Evolutionary conservation across 1,139 yeast genomes (phyloP).

Genomic region (Nadsonia commutata): DNA sequence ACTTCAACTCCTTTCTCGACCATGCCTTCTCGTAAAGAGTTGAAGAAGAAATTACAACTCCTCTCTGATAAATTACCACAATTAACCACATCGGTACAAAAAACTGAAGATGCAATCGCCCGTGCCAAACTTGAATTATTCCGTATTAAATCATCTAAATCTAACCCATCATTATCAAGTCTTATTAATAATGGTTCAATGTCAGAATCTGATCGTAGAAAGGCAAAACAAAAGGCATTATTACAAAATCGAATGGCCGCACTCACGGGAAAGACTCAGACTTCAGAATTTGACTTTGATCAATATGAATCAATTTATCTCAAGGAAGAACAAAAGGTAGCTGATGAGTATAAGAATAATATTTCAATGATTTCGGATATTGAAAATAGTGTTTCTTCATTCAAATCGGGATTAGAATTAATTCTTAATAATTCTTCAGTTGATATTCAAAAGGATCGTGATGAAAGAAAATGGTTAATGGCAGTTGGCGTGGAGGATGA

Average conservation of each 20-base stretch:
- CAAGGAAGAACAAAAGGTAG: conserved; percentile 40
- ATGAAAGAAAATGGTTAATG: conserved; percentile 65
- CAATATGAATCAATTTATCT: conserved; percentile 42
- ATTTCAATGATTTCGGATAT: conserved; percentile 51
- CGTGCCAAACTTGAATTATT: conserved; percentile 49
- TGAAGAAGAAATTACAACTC: conserved; percentile 36
- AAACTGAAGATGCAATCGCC: conserved; percentile 56
- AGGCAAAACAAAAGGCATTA: conserved; percentile 63
- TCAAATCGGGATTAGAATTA: conserved; percentile 47
- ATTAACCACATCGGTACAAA: conserved; percentile 45
- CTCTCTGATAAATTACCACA: conserved; percentile 58
- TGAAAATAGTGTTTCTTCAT: conserved; percentile 54
- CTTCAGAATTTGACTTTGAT: conserved; percentile 34
- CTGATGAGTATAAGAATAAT: conserved; percentile 39
- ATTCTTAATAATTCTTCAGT: conserved; percentile 22
- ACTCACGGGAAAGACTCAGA: conserved; percentile 58
- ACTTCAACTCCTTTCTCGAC: conserved; percentile 19
- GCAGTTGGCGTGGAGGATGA: conserved; percentile 66
- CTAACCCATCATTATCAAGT: conserved; percentile 62
- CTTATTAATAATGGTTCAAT: conserved; percentile 77
- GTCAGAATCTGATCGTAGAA: conserved; percentile 66
- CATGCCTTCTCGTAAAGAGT: conserved; percentile 27
- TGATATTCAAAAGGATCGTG: conserved; percentile 32
- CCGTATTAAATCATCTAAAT: conserved; percentile 37
- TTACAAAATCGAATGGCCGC: conserved; percentile 83